Conservation (phyloP, 2,329 filamentous ascomycete genomes). For the Aspergillus viridinutans region DNA sequence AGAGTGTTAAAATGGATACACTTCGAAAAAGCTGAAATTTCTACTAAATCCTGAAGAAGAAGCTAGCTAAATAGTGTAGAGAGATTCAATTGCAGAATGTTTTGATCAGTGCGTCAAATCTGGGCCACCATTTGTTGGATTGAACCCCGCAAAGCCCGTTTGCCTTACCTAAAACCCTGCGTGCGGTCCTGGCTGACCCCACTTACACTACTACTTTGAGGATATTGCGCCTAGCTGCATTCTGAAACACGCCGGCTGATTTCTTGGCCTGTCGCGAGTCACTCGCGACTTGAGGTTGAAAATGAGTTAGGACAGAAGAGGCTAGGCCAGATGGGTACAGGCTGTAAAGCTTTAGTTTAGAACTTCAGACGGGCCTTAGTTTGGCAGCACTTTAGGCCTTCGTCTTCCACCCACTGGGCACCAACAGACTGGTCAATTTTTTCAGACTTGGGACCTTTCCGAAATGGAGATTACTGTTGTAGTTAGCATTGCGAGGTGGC, state of each 20-base stretch:
- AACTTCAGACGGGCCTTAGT: not conserved
- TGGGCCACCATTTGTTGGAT: not conserved
- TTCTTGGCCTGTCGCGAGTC: not conserved
- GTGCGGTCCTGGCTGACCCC: conserved; percentile 28
- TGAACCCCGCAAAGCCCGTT: conserved; percentile 26
- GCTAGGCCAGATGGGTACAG: too few relatives aligned
- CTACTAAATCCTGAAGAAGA: not conserved
- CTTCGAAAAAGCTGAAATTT: not conserved
- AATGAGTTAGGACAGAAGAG: not conserved
- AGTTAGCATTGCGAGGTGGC: not conserved
- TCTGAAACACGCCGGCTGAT: conserved; percentile 25
- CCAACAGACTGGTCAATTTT: not conserved
- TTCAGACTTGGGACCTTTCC: not conserved
- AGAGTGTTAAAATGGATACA: not conserved
- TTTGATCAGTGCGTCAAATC: not conserved
- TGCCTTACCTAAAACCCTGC: conserved; percentile 23
- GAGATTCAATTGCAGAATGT: not conserved
- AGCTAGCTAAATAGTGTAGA: not conserved
- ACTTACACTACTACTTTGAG: conserved; percentile 29
- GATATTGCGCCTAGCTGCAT: conserved; percentile 23
- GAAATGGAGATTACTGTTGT: not conserved
- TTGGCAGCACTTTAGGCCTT: not conserved
- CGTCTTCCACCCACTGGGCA: not conserved
- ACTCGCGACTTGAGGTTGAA: not conserved
- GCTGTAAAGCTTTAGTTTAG: too few relatives aligned